These are phyloP conservation scores for Alternaria sp. DNA, from an alignment of 2,329 filamentous ascomycete genomes.

Conservation along the genomic window DNA sequence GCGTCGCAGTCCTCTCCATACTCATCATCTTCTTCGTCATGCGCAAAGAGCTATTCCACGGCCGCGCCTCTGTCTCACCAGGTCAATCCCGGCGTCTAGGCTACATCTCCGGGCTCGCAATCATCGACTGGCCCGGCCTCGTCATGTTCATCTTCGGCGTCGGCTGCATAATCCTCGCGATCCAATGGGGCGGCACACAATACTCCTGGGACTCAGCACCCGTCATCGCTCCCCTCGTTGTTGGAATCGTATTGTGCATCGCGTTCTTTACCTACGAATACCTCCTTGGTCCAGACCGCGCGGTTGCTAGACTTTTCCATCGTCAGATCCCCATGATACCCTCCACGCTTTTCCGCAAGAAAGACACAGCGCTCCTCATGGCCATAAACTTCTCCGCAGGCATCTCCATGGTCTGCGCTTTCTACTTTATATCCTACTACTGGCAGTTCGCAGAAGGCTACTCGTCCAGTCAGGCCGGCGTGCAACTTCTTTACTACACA, in stretches of 20 bases:
- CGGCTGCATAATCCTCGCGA: conserved; percentile 46
- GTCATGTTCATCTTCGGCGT: conserved; percentile 44
- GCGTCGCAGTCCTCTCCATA: conserved; percentile 54
- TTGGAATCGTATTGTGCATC: conserved; percentile 57
- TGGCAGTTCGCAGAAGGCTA: conserved; percentile 68
- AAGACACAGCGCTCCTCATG: conserved; percentile 67
- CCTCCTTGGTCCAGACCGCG: conserved; percentile 59
- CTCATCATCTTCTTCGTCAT: conserved; percentile 64
- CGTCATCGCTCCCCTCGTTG: conserved; percentile 61
- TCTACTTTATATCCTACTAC: conserved; percentile 74
- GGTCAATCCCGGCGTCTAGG: conserved; percentile 41
- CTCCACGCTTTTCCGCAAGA: conserved; percentile 62
- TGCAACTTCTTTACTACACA: conserved; percentile 67
- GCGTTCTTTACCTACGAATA: conserved; percentile 61
- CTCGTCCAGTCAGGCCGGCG: conserved; percentile 48
- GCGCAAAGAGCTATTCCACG: conserved; percentile 64
- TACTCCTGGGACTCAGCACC: conserved; percentile 63
- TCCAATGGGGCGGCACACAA: conserved; percentile 64
- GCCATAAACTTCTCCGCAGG: conserved; percentile 67
- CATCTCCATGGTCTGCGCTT: conserved; percentile 61
- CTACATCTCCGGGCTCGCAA: conserved; percentile 48
- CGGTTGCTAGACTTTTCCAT: conserved; percentile 58
- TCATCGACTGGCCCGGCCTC: conserved; percentile 53
- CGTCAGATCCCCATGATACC: conserved; percentile 69
- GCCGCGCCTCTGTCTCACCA: conserved; percentile 50